These are phyloP conservation scores for Echites panduratus DNA, from an alignment of 257 asterid species.

Conservation along the genomic window DNA sequence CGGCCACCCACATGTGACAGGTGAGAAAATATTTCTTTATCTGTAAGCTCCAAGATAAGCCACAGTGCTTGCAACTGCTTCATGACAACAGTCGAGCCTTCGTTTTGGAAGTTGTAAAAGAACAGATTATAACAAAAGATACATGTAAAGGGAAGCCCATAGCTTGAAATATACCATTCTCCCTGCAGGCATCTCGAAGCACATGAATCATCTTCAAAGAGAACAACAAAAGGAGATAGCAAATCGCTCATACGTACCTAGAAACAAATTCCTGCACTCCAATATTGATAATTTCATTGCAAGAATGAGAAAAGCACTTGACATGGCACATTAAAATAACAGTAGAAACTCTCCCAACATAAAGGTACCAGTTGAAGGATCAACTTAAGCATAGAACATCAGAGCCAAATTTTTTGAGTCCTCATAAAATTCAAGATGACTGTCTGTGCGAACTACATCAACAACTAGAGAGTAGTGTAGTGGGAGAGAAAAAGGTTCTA, in stretches of 20 bases:
- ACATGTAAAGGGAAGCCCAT: conserved; percentile 4
- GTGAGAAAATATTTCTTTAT: conserved; percentile 82
- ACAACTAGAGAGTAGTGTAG: conserved; percentile 52
- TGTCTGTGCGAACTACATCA: conserved; percentile 96
- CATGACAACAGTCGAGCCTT: conserved; percentile 97
- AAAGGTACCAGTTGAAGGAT: conserved; percentile 77
- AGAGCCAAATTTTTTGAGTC: conserved; percentile 88
- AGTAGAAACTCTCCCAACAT: not conserved
- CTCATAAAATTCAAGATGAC: conserved; percentile 90
- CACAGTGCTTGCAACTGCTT: conserved; percentile 92
- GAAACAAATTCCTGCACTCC: conserved; percentile 13
- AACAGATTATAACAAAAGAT: conserved; percentile 8
- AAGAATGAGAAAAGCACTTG: conserved; percentile 12
- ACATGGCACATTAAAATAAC: not conserved
- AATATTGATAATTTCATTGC: conserved; percentile 19
- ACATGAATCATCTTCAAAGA: conserved; percentile 97
- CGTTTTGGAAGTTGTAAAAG: conserved; percentile 65
- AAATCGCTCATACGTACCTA: conserved; percentile 99
- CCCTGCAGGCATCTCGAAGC: conserved; percentile 97
- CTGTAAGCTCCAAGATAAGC: conserved; percentile 88
- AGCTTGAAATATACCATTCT: conserved; percentile 60
- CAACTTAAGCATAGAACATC: conserved; percentile 97
- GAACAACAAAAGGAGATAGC: conserved; percentile 94
- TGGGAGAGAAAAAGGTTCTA: conserved; percentile 2
- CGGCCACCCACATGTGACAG: conserved; percentile 84